Evolutionary conservation across 2,329 filamentous ascomycete species (phyloP), one percentile per base, ranked within the genome.

Genomic region (Geoglossum cookeanum): DNA sequence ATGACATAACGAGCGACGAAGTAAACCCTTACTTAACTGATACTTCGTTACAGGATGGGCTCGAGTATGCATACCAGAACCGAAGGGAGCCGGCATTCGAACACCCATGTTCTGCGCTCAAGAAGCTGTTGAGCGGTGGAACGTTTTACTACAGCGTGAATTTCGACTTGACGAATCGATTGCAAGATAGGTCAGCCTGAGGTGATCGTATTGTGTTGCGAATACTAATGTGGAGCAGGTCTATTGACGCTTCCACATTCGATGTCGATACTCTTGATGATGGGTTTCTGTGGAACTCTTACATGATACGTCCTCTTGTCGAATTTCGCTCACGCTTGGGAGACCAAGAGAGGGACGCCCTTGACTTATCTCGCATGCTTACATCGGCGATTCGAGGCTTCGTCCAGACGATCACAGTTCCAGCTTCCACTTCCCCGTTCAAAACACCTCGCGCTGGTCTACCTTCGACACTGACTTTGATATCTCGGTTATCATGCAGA

Each of bases 91-190:
- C 80, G 47, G 71, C 82, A 30, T 69, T 87, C 33, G 89, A 96
- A 65, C 89, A 96, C 69, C 92, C 92, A 5, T 97, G 91, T 69
- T 74, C 88, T 64, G 87, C 92, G 51, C 70, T 98, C 59, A 90
- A 91, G 69, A 97, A 95, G 74, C 78, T 98, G 42, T 74, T 98
- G 58, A 85, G 87, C 66, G 90, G 94, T 68, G 90, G 91, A 30
- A 94, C 85, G 33, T 98, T 98, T 68, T 98, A 97, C 69, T 98
- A 96, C 72, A 96, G 89, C 67, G 87, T 88, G n/a, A 89, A 97
- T 69, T 98, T 98, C 68, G 91, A 98, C 67, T 75, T 98, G 54
- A 98, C 92, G 3, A 90, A 94, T 69, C 80, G 92, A 63, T 72
- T 97, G 61, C 92, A 98, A 69, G 85, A 96, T 66, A 82, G 91